Evolutionary conservation across 108 stramenopile genomes (phyloP), one percentile per base, ranked within the genome.

Genomic region (Cylindrotheca fusiformis): DNA sequence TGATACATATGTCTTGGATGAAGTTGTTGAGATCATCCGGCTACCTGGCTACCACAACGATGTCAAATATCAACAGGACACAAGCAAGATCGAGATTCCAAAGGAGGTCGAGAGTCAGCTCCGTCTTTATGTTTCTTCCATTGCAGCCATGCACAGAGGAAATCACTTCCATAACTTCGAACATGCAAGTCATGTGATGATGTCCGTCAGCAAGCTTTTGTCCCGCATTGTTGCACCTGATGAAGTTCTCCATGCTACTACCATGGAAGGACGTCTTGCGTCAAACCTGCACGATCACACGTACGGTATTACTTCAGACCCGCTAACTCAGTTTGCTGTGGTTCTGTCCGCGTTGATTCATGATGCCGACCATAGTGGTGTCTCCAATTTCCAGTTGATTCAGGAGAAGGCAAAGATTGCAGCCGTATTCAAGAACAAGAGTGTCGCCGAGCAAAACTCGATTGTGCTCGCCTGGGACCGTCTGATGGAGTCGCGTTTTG

Each of bases 331-430:
- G 48, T 77, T 82, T 30, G 69, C 77, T 4, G 60, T 78, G 5
- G 71, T 82, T 1, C 78, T 82, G 54, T 59, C 81, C 19, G 77
- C 81, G 3, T 72, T 82, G 50, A 75, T 82, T 21, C 81, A 82
- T 58, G 81, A 82, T 63, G 81, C 75, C 24, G 81, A 82, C 54
- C 81, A 82, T 32, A 46, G 59, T 55, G 81, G 81, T 18, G 71
- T 82, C 3, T 50, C 74, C 5, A 82, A 82, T 60, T 58, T 70
- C 21, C 77, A 74, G 45, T 73, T 82, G 19, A 69, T 66, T 44
- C 75, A 72, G 68, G 77, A 82, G 33, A 48, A 52, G 1, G 52
- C 69, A 33, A 55, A 71, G 20, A 46, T 78, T 1, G 60, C 74
- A 5, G 31, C 52, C 14, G 31, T 60, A 48, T 76, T 63, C 61